Base-by-base conservation (phyloP, 345 rosid genomes). In the Conringia planisiliqua region DNA sequence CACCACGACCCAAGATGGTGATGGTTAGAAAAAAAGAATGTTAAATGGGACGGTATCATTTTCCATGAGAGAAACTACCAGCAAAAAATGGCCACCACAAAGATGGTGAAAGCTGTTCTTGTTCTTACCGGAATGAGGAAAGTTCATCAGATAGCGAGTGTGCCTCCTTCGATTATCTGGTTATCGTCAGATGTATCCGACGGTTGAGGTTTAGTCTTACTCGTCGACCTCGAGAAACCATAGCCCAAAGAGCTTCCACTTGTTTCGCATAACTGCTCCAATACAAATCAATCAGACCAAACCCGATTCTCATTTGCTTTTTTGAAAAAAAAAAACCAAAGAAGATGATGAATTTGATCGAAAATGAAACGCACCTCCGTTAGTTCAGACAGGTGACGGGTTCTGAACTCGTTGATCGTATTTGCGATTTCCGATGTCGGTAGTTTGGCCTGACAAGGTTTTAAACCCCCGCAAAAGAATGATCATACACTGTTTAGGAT, bases 201-300 rank as follows among this genome's bases (percentile, higher is more conserved):
- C 24, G 71, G 38, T 71, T 63, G 80, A 55, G 80, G 20, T 56
- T 87, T 94, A 30, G 93, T 81, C 78, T 83, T 90, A 61, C 63
- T 87, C 83, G 71, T 86, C 80, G 68, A 74, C 44, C 96, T 82
- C 10, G 97, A 85, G 85, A 81, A 91, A 70, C 98, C 98, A 59
- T 94, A 94, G 11, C 98, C 98, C 56, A 87, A 90, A 17, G 98
- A 94, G 75, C 96, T 94, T 68, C 98, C 98, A n/a, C 83, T 94
- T 26, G 91, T 69, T 84, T 94, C 84, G 67, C 87, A 83, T 38
- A 94, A 83, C 98, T 94, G 90, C 85, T 39, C 29, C 61, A 33
- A 50, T 20, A 13, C 60, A 33, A 44, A 44, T 16, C 48, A 44
- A 32, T 65, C 32, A 55, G 12, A 44, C 40, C 22, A 56, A 22